A percentile compares a stretch with the other conserved stretches of the same genome.
phyloP scores from a whole-genome alignment of 106 monocot species.

The Cymbidium sinense region DNA sequence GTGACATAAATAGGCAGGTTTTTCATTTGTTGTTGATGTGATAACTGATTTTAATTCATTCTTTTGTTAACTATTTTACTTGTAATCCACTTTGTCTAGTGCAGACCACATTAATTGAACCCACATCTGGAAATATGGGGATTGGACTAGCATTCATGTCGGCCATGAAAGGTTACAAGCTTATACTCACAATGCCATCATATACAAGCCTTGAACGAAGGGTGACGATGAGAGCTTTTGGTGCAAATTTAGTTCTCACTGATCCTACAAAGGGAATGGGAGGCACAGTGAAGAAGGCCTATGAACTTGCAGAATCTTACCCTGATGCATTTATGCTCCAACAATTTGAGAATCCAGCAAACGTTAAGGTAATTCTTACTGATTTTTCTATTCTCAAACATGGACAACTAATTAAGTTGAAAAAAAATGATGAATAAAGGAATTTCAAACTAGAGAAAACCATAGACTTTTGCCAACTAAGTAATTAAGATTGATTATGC shows the following conservation, averaged over 20 bases:
- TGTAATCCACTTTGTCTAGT: background rate
- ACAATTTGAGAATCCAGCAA: constrained; percentile 91
- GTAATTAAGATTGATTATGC: too few species aligned
- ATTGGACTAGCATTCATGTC: constrained; percentile 74
- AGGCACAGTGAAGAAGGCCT: constrained; percentile 89
- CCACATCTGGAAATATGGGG: constrained; percentile 98
- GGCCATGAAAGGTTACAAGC: constrained; percentile 86
- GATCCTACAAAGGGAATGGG: constrained; percentile 96
- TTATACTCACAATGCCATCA: constrained; percentile 93
- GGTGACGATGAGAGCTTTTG: constrained; percentile 87
- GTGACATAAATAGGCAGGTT: background rate
- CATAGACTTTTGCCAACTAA: too few species aligned
- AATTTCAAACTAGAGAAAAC: too few species aligned
- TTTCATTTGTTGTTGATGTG: background rate
- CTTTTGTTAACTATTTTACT: background rate
- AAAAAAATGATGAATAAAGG: background rate
- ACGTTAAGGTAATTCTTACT: constrained; percentile 52
- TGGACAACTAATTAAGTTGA: background rate
- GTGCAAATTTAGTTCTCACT: constrained; percentile 84
- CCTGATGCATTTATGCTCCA: constrained; percentile 86
- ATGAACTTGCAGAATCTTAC: constrained; percentile 60
- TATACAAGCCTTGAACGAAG: constrained; percentile 93
- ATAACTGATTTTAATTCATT: background rate
- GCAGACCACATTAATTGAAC: constrained; percentile 90
- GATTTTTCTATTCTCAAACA: too few species aligned